A percentile compares a stretch with the other conserved stretches of the same genome.
phyloP scores from a whole-genome alignment of 1,139 yeast genomes.

The Yamadazyma mexicana region DNA sequence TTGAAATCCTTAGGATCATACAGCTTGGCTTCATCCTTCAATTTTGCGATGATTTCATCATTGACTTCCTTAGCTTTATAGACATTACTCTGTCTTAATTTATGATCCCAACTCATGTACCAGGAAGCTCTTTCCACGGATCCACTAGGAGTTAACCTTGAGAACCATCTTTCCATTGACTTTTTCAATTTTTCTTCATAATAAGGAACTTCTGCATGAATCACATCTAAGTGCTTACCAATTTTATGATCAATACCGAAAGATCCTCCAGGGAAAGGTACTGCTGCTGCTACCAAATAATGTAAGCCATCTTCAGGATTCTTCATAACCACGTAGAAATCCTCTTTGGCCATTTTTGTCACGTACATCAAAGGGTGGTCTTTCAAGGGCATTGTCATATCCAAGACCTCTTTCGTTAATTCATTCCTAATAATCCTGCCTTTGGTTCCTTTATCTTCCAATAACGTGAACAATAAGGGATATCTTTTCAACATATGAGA shows the following conservation, averaged over 20 bases:
- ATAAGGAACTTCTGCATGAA: constrained; percentile 73
- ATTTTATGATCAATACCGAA: constrained; percentile 60
- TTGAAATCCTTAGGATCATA: constrained; percentile 45
- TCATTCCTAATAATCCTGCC: constrained; percentile 55
- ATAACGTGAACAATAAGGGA: constrained; percentile 58
- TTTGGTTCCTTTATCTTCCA: constrained; percentile 33
- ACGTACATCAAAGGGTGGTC: constrained; percentile 64
- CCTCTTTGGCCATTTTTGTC: constrained; percentile 73
- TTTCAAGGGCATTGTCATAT: constrained; percentile 58
- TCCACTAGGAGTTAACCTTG: constrained; percentile 54
- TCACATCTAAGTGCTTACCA: constrained; percentile 61
- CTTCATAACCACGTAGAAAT: constrained; percentile 61
- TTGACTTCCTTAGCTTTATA: constrained; percentile 45
- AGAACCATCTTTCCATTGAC: constrained; percentile 78
- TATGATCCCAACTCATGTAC: constrained; percentile 74
- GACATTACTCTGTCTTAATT: constrained; percentile 53
- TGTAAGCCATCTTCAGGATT: constrained; percentile 57
- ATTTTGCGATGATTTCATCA: constrained; percentile 29
- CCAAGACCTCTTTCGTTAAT: constrained; percentile 59
- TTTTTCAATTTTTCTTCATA: constrained; percentile 63
- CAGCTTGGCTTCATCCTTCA: constrained; percentile 29
- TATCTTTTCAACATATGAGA: constrained; percentile 61
- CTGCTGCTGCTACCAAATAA: constrained; percentile 71
- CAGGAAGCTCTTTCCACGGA: constrained; percentile 77
- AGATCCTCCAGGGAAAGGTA: constrained; percentile 78